A percentile compares a stretch with the other conserved stretches of the same genome.
These are phyloP conservation scores for Mortierella sp. DNA, from an alignment of 371 early-diverging fungal species.

Conservation along the genomic window DNA sequence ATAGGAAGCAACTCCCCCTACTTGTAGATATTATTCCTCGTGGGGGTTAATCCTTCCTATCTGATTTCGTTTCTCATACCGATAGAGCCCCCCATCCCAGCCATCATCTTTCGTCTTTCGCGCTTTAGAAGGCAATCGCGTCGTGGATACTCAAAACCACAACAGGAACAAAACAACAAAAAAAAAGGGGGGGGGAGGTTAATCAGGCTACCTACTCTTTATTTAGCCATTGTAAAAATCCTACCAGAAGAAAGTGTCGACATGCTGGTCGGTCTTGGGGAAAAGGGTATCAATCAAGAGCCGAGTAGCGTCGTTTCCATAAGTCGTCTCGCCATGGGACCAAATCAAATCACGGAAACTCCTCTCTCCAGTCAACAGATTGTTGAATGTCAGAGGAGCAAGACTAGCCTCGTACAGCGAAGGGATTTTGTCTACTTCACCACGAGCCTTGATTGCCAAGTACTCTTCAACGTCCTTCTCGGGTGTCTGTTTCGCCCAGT, in stretches of 20 bases:
- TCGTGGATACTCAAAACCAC: too few relatives aligned
- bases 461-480: slow-evolving; percentile 22
- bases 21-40: too few relatives aligned
- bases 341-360: slow-evolving; percentile 28
- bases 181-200: too few relatives aligned
- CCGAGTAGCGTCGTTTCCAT: slow-evolving; percentile 5
- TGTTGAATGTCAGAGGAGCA: slow-evolving; percentile 32
- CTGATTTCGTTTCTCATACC: too few relatives aligned
- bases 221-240: not conserved
- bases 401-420: slow-evolving; percentile 14
- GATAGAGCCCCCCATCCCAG: too few relatives aligned
- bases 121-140: too few relatives aligned
- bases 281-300: slow-evolving; percentile 13
- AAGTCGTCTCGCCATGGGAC: slow-evolving; percentile 26
- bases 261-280: slow-evolving; percentile 18
- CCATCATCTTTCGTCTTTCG: too few relatives aligned
- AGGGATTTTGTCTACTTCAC: slow-evolving; percentile 16
- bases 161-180: not conserved
- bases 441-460: slow-evolving; percentile 26
- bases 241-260: slow-evolving; percentile 28
- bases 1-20: too few relatives aligned
- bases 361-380: slow-evolving; percentile 25
- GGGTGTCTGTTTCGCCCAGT: slow-evolving; percentile 17
- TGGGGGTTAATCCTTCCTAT: too few relatives aligned
- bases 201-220: not conserved